Evolutionary conservation across 495 filamentous ascomycete species (phyloP).

Genomic region (Aspergillus sclerotioniger): DNA sequence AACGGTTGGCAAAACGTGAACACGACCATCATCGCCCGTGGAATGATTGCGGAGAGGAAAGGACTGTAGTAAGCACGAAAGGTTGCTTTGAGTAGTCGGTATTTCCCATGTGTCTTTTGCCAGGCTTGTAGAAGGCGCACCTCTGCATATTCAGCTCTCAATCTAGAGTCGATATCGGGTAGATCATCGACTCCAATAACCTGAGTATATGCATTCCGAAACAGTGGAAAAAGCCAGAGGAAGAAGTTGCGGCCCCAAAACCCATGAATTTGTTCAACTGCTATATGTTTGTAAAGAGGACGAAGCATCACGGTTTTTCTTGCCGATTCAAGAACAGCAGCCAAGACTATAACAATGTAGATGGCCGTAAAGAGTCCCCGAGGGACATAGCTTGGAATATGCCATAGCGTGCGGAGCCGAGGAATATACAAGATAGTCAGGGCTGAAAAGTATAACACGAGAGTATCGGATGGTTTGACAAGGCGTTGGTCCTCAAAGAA

Average conservation of each 20-base stretch:
- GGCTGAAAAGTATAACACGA: conserved; percentile 6
- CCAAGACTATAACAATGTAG: background rate
- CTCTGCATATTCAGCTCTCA: background rate
- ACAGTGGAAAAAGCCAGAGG: conserved; percentile 4
- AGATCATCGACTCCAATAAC: conserved; percentile 11
- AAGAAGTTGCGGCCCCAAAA: conserved; percentile 9
- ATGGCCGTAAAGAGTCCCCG: background rate
- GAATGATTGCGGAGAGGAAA: conserved; percentile 5
- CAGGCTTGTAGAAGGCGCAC: background rate
- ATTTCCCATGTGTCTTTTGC: conserved; percentile 1
- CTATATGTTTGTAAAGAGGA: background rate
- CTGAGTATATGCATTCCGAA: conserved; percentile 1
- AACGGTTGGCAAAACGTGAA: conserved; percentile 16
- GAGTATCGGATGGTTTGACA: conserved; percentile 7
- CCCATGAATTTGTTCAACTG: conserved; percentile 8
- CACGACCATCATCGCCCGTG: conserved; percentile 1
- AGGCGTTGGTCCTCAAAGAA: conserved; percentile 7
- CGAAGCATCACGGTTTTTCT: background rate
- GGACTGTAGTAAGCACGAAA: conserved; percentile 1
- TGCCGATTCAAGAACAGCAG: background rate
- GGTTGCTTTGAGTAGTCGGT: background rate
- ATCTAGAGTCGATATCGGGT: conserved; percentile 6
- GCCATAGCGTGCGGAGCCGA: conserved; percentile 9
- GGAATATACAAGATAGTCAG: conserved; percentile 1
- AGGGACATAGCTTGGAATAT: background rate